These are phyloP conservation scores for Coix lacrymajobi DNA, from an alignment of 176 grass and related monocot species.

Conservation along the genomic window DNA sequence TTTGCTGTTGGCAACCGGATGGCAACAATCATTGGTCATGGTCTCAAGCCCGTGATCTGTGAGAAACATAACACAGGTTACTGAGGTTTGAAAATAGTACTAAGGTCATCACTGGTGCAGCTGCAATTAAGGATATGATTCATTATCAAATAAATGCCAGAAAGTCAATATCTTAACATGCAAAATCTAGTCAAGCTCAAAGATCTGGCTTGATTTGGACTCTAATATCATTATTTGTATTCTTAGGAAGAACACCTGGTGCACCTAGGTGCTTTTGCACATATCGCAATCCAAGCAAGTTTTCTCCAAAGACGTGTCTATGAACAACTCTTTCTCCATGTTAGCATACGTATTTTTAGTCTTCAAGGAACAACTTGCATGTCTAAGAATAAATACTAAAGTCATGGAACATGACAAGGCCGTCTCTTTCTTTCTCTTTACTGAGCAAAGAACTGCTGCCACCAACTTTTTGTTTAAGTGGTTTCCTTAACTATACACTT, in stretches of 20 bases:
- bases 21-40: slow-evolving; percentile 14
- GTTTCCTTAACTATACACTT: slow-evolving; percentile 23
- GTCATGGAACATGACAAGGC: slow-evolving; percentile 11
- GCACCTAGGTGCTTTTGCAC: slow-evolving; percentile 23
- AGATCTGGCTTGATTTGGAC: slow-evolving; percentile 20
- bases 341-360: slow-evolving; percentile 8
- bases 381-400: slow-evolving; percentile 21
- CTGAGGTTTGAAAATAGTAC: not conserved
- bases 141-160: not conserved
- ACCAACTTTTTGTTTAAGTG: not conserved
- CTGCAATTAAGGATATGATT: not conserved
- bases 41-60: slow-evolving; percentile 43
- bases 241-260: slow-evolving; percentile 12
- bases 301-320: not conserved
- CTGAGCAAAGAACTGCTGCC: slow-evolving; percentile 13
- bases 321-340: slow-evolving; percentile 4
- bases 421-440: slow-evolving; percentile 11
- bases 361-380: slow-evolving; percentile 18
- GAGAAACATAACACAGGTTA: slow-evolving; percentile 19
- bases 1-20: slow-evolving; percentile 10
- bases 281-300: slow-evolving; percentile 38
- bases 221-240: not conserved
- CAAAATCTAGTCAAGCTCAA: not conserved
- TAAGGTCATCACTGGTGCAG: not conserved
- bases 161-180: slow-evolving; percentile 16